Conservation (phyloP, 1,139 yeast species). For the Suhomyces coccinellae region DNA sequence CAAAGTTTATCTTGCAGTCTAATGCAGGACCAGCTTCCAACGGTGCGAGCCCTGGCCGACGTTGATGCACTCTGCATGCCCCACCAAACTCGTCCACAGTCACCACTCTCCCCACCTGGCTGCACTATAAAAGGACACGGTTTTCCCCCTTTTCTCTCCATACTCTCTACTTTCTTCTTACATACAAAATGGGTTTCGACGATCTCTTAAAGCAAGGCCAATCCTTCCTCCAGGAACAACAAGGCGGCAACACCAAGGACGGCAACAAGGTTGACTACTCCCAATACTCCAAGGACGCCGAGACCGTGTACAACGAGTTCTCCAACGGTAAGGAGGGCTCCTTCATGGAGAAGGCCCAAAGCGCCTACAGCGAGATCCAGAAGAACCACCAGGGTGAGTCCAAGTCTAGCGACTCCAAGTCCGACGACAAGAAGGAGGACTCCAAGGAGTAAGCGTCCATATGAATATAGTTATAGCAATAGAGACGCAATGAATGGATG, state of each 20-base stretch:
- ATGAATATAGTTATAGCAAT: too few species aligned
- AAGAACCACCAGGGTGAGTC: constrained; percentile 12
- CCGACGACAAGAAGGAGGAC: background rate
- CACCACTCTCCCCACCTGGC: background rate
- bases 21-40: background rate
- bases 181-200: constrained; percentile 27
- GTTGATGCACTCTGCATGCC: constrained; percentile 2
- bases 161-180: too few species aligned
- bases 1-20: background rate
- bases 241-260: constrained; percentile 22
- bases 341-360: constrained; percentile 34
- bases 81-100: background rate
- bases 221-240: constrained; percentile 5
- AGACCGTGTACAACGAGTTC: constrained; percentile 35
- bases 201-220: constrained; percentile 30
- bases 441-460: background rate
- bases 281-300: constrained; percentile 31
- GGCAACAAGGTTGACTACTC: constrained; percentile 19
- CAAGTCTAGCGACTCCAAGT: constrained; percentile 2
- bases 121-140: constrained; percentile 9
- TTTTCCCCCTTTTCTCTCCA: background rate
- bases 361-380: constrained; percentile 30
- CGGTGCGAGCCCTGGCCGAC: background rate
- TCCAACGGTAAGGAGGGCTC: constrained; percentile 27
- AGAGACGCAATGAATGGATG: background rate